Base-by-base conservation (phyloP, 2,329 filamentous ascomycete species). In the Neocatenulostroma microsporum region DNA sequence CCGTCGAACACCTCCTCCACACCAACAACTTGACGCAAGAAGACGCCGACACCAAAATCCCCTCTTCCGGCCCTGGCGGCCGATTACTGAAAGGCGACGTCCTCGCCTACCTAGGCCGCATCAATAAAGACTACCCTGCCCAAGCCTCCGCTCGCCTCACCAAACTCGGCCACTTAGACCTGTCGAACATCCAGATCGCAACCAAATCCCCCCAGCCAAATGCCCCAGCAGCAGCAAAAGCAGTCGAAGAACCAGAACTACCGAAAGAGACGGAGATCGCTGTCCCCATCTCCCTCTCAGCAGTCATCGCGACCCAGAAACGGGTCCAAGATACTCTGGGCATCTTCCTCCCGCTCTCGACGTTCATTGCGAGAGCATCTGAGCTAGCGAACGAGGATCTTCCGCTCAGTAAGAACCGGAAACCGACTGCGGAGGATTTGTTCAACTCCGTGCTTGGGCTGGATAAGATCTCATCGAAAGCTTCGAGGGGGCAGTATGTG, bases 21-120 rank as follows among this genome's bases (percentile, higher is more conserved):
- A 72, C 82, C 61, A 80, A 93, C 56, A 80, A 81, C 45, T 67
- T 98, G 37, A 73, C 82, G 53, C 76, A 81, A 49, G 78, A 80
- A 30, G 84, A 87, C 41, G 72, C 87, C 35, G 72, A 78, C 62
- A 82, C 84, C 61, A n/a, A n/a, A n/a, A 95, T 96, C 60, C 82
- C 79, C 36, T 82, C 87, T 5, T 89, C 84, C 14, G 91, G 91
- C 17, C 91, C 91, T 20, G 80, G 80, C 53, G 87, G 88, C 40
- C 80, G 91, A 43, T 70, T 98, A 37, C 73, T 98, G 44, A 98
- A 98, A 72, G 91, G 91, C 38, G 91, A 98, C 58, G 82, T 98
- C 5, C 77, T 98, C 36, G 88, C 87, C 31, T 91, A 89, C 62
- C 64, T 96, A 12, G 91, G 91, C 45, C 70, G 73, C 50, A 85